Conservation (phyloP, 352 stramenopile species). For the Phytophthora megakarya region DNA sequence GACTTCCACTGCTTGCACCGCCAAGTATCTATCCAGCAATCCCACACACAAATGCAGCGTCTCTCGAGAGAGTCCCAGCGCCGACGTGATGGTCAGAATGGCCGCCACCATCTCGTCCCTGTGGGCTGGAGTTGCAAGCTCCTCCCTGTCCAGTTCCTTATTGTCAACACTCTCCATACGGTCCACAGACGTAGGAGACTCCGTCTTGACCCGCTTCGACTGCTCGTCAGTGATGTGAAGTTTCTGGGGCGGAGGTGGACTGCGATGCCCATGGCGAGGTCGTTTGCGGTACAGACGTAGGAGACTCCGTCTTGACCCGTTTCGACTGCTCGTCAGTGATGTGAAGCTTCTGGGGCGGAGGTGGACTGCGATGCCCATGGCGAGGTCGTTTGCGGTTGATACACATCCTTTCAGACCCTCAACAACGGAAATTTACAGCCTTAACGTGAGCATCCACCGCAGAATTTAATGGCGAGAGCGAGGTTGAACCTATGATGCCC, state of each 20-base stretch:
- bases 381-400: conserved; percentile 34
- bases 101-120: conserved; percentile 70
- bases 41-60: conserved; percentile 66
- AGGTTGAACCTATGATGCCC: conserved; percentile 4
- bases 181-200: conserved; percentile 31
- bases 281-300: conserved; percentile 29
- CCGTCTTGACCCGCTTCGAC: conserved; percentile 30
- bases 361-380: conserved; percentile 18
- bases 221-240: conserved; percentile 17
- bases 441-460: conserved; percentile 15
- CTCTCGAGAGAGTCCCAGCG: conserved; percentile 58
- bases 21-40: conserved; percentile 60
- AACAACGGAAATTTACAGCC: conserved; percentile 1
- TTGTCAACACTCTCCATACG: conserved; percentile 11
- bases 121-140: conserved; percentile 41
- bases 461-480: not conserved
- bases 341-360: conserved; percentile 22
- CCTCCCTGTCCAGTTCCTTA: conserved; percentile 9
- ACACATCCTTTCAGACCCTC: conserved; percentile 23
- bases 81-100: conserved; percentile 68
- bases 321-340: conserved; percentile 19
- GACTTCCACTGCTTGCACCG: conserved; percentile 21
- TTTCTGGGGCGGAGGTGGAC: conserved; percentile 20
- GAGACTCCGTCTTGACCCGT: conserved; percentile 31
- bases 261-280: conserved; percentile 16